phyloP scores from a whole-genome alignment of 345 rosid species.

The Lumnitzera racemosa region DNA sequence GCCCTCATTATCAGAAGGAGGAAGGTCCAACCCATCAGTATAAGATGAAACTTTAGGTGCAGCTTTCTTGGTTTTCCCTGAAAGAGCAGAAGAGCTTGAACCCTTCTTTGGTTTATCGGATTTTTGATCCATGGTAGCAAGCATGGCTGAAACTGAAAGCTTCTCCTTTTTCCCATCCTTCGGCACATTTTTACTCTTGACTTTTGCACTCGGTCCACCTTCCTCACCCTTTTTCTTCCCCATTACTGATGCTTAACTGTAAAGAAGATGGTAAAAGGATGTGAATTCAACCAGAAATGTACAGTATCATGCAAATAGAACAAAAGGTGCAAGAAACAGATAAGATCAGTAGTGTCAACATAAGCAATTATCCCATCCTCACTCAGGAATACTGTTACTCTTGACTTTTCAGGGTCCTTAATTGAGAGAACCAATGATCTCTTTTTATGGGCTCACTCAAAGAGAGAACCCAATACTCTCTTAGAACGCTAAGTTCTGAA shows the following conservation, averaged over 20 bases:
- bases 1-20: slow-evolving; percentile 83
- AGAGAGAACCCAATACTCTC: too few species aligned
- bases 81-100: slow-evolving; percentile 26
- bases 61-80: slow-evolving; percentile 43
- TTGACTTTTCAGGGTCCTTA: too few species aligned
- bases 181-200: slow-evolving; percentile 43
- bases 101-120: slow-evolving; percentile 69
- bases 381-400: too few species aligned
- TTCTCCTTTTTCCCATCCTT: slow-evolving; percentile 61
- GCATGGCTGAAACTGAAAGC: slow-evolving; percentile 68
- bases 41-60: slow-evolving; percentile 50
- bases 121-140: slow-evolving; percentile 81
- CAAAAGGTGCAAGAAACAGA: too few species aligned
- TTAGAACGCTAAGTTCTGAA: too few species aligned
- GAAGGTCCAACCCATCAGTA: slow-evolving; percentile 79
- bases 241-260: slow-evolving; percentile 22
- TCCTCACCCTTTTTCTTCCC: slow-evolving; percentile 74
- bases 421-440: too few species aligned
- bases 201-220: slow-evolving; percentile 31
- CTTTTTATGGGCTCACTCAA: too few species aligned
- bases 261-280: too few species aligned
- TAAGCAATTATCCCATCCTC: too few species aligned
- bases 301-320: too few species aligned
- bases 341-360: too few species aligned
- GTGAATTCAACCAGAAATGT: too few species aligned